Evolutionary conservation across 176 grass and related monocot genomes (phyloP), one percentile per base, ranked within the genome.

Genomic region (Zea luxurians): DNA sequence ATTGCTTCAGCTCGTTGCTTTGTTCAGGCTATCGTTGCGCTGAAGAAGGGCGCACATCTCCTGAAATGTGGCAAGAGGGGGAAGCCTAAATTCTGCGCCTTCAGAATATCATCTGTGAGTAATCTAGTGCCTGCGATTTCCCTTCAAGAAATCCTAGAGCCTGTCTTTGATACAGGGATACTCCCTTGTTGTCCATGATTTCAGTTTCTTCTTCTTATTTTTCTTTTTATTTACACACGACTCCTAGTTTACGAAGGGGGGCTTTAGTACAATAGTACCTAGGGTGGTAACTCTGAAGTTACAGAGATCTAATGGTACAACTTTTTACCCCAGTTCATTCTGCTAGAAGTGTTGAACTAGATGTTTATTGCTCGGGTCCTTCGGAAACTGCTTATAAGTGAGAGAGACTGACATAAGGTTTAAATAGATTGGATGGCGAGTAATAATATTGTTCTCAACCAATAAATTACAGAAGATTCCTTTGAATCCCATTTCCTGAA

Each of bases 71-170:
- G 86, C 64, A 88, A 76, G 47, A 64, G 81, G 83, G 86, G 86
- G 37, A 84, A 88, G 76, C 86, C 86, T 37, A 84, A 88, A 45
- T 84, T 84, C 64, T 88, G 86, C 15, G 76, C 86, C 21, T 88
- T 88, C 86, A 80, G 81, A 17, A 76, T 88, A 4, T 88, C 86
- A 76, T 75, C 81, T 50, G 89, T 87, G 73, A 82, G 80, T 87
- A 48, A 49, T 71, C 20, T 61, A 10, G 3, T 36, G 1, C 13
- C 41, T 60, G 44, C 41, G 66, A 21, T 47, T 47, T 68, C 21
- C 59, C 59, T 46, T 64, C 61, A 37, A 6, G 4, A 47, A 6
- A 21, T 45, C 10, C 8, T 10, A 68, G 1, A 42, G 3, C 4
- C 17, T 45, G 42, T 13, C 40, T 67, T n/a, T 12, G 42, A 44